Evolutionary conservation across 2,329 filamentous ascomycete species (phyloP).

Genomic region (Nothopassalora personata): DNA sequence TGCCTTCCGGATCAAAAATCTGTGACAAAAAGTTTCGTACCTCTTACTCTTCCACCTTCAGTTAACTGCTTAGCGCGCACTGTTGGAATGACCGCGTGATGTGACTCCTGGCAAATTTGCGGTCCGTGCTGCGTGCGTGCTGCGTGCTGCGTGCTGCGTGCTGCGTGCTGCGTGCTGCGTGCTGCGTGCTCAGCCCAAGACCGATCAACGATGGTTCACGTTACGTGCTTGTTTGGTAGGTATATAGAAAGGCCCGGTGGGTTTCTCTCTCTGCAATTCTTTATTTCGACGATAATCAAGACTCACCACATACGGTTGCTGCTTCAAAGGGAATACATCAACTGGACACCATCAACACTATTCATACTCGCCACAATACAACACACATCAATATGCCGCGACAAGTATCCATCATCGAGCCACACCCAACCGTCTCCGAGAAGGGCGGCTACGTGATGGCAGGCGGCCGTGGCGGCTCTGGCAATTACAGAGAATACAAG

Average conservation of each 20-base stretch:
- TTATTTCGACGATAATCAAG: too few relatives aligned
- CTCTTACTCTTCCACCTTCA: slow-evolving; percentile 7
- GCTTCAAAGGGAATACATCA: not conserved
- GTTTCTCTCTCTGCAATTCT: slow-evolving; percentile 1
- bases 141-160: too few relatives aligned
- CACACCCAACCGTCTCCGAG: slow-evolving; percentile 54
- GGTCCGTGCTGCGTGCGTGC: not conserved
- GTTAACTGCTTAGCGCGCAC: slow-evolving; percentile 19
- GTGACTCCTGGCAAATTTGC: slow-evolving; percentile 10
- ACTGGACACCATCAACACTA: not conserved
- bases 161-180: too few relatives aligned
- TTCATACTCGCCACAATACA: slow-evolving; percentile 7
- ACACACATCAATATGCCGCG: slow-evolving; percentile 29
- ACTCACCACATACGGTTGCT: not conserved
- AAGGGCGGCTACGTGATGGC: slow-evolving; percentile 41
- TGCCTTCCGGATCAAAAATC: not conserved
- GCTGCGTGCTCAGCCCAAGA: not conserved
- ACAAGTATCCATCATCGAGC: slow-evolving; percentile 54
- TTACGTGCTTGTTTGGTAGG: not conserved
- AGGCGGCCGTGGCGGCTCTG: slow-evolving; percentile 54
- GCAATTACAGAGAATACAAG: slow-evolving; percentile 53
- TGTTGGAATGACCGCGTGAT: slow-evolving; percentile 14
- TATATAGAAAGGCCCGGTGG: slow-evolving; percentile 1
- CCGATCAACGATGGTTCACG: not conserved
- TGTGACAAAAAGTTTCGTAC: slow-evolving; percentile 1